Base-by-base conservation (phyloP, 345 rosid genomes). In the Citrus sp. region DNA sequence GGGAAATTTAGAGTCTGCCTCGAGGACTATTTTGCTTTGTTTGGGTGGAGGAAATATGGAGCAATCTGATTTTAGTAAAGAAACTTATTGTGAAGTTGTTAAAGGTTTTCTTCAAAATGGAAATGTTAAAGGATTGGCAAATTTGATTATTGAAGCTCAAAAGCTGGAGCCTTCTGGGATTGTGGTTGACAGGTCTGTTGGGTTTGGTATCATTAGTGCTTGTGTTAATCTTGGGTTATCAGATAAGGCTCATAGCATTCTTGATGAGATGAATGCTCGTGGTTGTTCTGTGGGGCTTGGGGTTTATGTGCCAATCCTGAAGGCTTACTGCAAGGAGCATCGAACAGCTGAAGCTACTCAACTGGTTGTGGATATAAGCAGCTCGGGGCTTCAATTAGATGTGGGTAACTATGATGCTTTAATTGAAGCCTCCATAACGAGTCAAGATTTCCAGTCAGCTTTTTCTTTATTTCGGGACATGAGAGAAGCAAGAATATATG, bases 271-370 rank as follows among this genome's bases (percentile, higher is more conserved):
- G 92, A 88, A 87, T 85, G 88, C 89, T 83, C 88, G 67, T 24
- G 92, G 93, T 65, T 91, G 89, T 73, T 82, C 88, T 4, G 87
- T 84, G 69, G 95, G 97, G 64, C 91, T 92, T 72, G 95, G 99
- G 30, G 97, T 89, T 38, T 91, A 94, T 73, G 69, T 94, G 34
- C 99, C 97, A 32, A 94, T 92, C 77, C 87, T 96, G 70, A 90
- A 88, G 81, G 94, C 98, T 34, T 96, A 92, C 72, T 85, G 93
- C 84, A 90, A 92, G 80, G 97, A 93, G 87, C 86, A 83, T 80
- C 82, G 88, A 84, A 92, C 97, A 63, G 92, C 98, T 74, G 97
- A 92, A 89, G 98, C 98, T 74, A 95, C 97, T 75, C 98, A 90
- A 78, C 83, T 95, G 76, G 98, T 95, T 28, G 84, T 87, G 87